Evolutionary conservation across 345 rosid genomes (phyloP), one percentile per base, ranked within the genome.

Genomic region (Litchi chinensis): DNA sequence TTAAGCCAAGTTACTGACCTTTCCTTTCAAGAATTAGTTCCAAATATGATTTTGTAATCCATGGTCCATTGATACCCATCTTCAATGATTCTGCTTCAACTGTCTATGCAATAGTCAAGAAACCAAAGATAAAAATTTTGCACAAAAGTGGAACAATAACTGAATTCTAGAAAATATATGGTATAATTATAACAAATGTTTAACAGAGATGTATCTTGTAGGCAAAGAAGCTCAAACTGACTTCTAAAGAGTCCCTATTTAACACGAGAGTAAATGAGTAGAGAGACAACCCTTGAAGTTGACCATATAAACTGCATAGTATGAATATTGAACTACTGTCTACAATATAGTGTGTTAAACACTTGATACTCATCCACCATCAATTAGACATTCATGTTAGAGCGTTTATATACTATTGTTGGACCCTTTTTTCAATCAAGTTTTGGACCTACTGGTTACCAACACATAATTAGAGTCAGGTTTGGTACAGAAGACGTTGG

Each of bases 21-120:
- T 94, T 92, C 72, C 89, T 92, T 86, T 97, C 98, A 46, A 97
- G 93, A 87, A 97, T 92, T 91, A 94, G 79, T 88, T 97, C 98
- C 79, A 97, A 85, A 87, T 97, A 97, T 71, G 99, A 97, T 79
- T 93, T 93, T 68, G 97, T 94, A 84, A 97, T 90, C 99, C 99
- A 97, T 54, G 93, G 98, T 76, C 96, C 92, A 81, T 68, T 77
- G 26, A 97, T 84, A 76, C 93, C 93, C 91, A 92, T 87, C 82
- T 86, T 89, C 76, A 85, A 83, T 57, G 95, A 97, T 89, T 97
- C 99, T 76, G 92, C 93, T 85, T 96, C 99, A 85, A 97, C 98
- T 66, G 88, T 93, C 99, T 97, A 87, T 64, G 79, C 62, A 81
- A 77, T 69, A 75, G 46, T 65, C 76, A 41, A 83, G 78, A 68